Evolutionary conservation across 202 grass and related monocot species (phyloP).

Genomic region (Carex sylvatica): DNA sequence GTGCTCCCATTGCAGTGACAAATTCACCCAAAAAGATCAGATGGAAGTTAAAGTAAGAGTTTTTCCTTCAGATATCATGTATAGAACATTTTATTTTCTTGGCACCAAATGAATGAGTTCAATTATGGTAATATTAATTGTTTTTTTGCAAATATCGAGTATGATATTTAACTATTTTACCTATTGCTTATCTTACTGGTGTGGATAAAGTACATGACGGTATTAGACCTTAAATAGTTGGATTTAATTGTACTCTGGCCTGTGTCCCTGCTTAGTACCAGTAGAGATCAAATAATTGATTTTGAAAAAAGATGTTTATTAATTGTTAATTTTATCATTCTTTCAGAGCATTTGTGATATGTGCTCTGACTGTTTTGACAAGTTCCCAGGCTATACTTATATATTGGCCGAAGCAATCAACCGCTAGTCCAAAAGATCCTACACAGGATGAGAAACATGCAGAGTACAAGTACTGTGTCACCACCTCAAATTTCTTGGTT

Average conservation of each 20-base stretch:
- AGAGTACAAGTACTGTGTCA: conserved; percentile 95
- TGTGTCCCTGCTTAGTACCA: not conserved
- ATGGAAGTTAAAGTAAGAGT: conserved; percentile 87
- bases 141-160: not conserved
- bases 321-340: conserved; percentile 5
- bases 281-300: not conserved
- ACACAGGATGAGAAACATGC: conserved; percentile 53
- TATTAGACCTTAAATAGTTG: no score
- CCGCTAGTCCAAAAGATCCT: not conserved
- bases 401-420: conserved; percentile 52
- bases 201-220: no score
- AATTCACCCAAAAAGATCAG: conserved; percentile 49
- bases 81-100: not conserved
- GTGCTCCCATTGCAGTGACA: conserved; percentile 11
- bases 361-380: conserved; percentile 70
- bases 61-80: not conserved
- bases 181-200: no score
- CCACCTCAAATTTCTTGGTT: conserved; percentile 88
- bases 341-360: conserved; percentile 61
- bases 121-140: not conserved
- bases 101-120: not conserved
- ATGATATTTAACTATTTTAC: no score
- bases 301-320: not conserved
- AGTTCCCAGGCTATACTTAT: conserved; percentile 97
- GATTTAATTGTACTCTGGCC: not conserved